Conservation (phyloP, 2,329 filamentous ascomycete species). For the Dothistroma septosporum region DNA sequence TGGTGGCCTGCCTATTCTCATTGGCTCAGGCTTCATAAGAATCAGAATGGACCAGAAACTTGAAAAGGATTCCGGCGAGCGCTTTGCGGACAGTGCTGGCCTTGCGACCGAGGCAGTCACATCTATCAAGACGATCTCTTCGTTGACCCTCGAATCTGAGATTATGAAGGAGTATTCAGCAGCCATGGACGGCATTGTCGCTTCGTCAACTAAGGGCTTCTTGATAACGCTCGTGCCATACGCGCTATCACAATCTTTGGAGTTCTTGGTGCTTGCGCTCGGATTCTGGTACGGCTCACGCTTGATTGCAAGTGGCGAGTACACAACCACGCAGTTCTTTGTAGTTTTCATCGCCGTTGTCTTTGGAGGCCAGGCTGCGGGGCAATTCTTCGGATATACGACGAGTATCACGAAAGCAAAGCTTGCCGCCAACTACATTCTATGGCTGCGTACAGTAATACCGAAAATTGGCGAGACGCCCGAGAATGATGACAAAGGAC, state of each 20-base stretch:
- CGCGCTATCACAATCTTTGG: slow-evolving; percentile 33
- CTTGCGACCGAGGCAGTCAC: slow-evolving; percentile 36
- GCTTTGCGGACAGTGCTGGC: slow-evolving; percentile 34
- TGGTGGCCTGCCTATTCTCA: slow-evolving; percentile 32
- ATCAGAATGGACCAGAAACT: slow-evolving; percentile 35
- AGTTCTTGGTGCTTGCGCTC: slow-evolving; percentile 32
- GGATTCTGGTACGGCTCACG: slow-evolving; percentile 37
- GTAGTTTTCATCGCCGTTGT: slow-evolving; percentile 56
- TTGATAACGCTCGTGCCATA: slow-evolving; percentile 28
- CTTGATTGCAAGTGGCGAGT: slow-evolving; percentile 33
- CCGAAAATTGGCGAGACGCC: slow-evolving; percentile 38
- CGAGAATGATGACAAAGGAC: slow-evolving; percentile 32
- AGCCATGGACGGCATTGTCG: slow-evolving; percentile 29
- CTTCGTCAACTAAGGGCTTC: slow-evolving; percentile 17
- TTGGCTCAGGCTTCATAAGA: slow-evolving; percentile 34
- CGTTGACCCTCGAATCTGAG: slow-evolving; percentile 31
- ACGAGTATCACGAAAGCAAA: slow-evolving; percentile 36
- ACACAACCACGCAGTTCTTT: slow-evolving; percentile 47
- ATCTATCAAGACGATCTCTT: slow-evolving; percentile 35
- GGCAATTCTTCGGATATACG: slow-evolving; percentile 62
- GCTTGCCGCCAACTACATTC: slow-evolving; percentile 42
- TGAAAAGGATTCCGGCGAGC: slow-evolving; percentile 28
- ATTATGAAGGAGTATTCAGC: slow-evolving; percentile 31
- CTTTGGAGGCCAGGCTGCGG: slow-evolving; percentile 51
- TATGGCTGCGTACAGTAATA: slow-evolving; percentile 40